Evolutionary conservation across 805 yeast genomes (phyloP).

Genomic region (Starmerella roubikii): DNA sequence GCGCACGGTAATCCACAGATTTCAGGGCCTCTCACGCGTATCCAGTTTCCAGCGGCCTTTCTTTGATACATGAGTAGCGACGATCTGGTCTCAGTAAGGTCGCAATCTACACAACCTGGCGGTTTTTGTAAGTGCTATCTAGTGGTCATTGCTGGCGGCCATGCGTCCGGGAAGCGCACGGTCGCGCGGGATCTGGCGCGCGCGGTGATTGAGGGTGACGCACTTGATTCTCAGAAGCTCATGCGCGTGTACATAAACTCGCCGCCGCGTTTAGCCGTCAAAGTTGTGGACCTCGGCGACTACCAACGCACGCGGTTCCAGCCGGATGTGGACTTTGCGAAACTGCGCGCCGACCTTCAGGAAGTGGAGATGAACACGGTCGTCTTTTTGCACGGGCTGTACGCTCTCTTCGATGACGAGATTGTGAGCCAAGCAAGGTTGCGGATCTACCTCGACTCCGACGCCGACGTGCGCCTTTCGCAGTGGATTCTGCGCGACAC

Average conservation of each 20-base stretch:
- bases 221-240: not conserved
- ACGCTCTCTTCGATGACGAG: slow-evolving; percentile 55
- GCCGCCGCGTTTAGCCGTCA: slow-evolving; percentile 4
- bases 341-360: slow-evolving; percentile 16
- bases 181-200: slow-evolving; percentile 27
- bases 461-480: slow-evolving; percentile 72
- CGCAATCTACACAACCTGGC: no score
- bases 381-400: slow-evolving; percentile 57
- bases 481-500: slow-evolving; percentile 43
- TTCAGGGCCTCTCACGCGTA: no score
- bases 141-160: slow-evolving; percentile 49
- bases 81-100: no score
- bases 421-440: slow-evolving; percentile 45
- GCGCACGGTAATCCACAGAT: no score
- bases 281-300: slow-evolving; percentile 33
- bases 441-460: slow-evolving; percentile 67
- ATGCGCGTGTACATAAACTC: not conserved
- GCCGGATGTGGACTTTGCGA: slow-evolving; percentile 27
- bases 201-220: slow-evolving; percentile 19
- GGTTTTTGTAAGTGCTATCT: no score
- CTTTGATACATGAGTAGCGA: no score
- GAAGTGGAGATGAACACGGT: slow-evolving; percentile 16
- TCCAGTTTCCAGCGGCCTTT: no score
- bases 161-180: slow-evolving; percentile 41
- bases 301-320: slow-evolving; percentile 23